Percentiles rank a stretch among this genome's conserved stretches.
phyloP scores from a whole-genome alignment of 2,329 filamentous ascomycete genomes.

The Claviceps sp. region DNA sequence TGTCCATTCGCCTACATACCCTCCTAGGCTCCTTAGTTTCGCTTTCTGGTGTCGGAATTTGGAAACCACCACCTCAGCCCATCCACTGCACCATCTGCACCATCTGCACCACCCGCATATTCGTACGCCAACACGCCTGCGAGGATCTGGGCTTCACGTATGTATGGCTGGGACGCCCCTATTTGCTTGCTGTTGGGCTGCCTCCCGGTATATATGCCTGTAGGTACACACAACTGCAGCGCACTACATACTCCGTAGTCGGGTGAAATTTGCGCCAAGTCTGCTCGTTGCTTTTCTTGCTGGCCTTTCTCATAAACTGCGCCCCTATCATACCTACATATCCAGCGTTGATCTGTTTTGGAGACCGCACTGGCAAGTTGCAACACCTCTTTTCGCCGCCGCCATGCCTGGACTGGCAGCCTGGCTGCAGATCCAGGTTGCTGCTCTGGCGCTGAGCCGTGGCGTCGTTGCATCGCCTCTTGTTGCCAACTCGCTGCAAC shows the following conservation, averaged over 20 bases:
- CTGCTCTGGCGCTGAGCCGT: constrained; percentile 12
- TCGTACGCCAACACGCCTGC: too few relatives aligned
- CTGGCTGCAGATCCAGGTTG: constrained; percentile 17
- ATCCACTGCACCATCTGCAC: too few relatives aligned
- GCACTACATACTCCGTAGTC: neutral
- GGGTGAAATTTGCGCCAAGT: neutral
- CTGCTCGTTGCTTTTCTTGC: neutral
- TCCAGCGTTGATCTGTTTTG: neutral
- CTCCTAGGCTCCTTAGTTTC: too few relatives aligned
- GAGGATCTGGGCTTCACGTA: too few relatives aligned
- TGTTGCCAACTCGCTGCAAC: constrained; percentile 9
- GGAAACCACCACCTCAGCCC: too few relatives aligned
- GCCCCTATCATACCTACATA: too few relatives aligned
- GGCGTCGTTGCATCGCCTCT: constrained; percentile 13
- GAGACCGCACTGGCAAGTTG: neutral
- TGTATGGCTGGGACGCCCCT: neutral
- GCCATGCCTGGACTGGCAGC: constrained; percentile 15
- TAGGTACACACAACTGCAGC: neutral
- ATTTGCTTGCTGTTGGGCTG: neutral
- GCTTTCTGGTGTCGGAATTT: too few relatives aligned
- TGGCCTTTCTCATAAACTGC: neutral
- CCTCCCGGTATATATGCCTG: neutral
- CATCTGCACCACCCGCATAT: too few relatives aligned
- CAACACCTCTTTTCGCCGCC: neutral
- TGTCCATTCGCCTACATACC: too few relatives aligned